Base-by-base conservation (phyloP, 108 stramenopile species). In the Asterionellopsis glacialis region DNA sequence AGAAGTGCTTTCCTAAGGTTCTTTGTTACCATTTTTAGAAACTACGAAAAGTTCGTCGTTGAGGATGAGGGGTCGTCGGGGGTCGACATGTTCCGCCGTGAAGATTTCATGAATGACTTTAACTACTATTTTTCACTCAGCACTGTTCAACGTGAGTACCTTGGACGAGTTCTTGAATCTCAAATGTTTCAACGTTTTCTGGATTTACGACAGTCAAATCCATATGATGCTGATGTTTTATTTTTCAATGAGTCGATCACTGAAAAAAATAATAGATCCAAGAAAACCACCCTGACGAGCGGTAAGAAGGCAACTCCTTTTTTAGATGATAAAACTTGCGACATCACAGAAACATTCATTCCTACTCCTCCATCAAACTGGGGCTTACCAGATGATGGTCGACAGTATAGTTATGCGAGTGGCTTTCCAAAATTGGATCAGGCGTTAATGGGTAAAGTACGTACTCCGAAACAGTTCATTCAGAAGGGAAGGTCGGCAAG, bases 241-340 rank as follows among this genome's bases (percentile, higher is more conserved):
- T 94, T 94, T 48, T 96, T 96, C 58, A 92, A 96, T 54, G 90
- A 96, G 63, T 81, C 82, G 19, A 86, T 96, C 49, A 65, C 78
- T 42, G 95, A 86, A 12, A 96, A 96, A 70, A 61, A 74, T 25
- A 93, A 91, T 65, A 68, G 91, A 24, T 85, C 81, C 48, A 83
- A 81, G 57, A 77, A 67, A 24, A 65, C 38, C 16, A 62, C 55
- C 0, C 5, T 67, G 3, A 56, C 19, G 7, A 76, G 60, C 45
- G 86, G 65, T 69, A 85, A 89, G 78, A 50, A 49, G 18, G 80
- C 83, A 7, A 90, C 90, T 1, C 81, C 86, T 5, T 91, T 95
- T 55, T 68, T 91, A 10, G 73, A 91, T 58, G 83, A 84, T 58
- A 69, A 60, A 11, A 57, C 15, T 63, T 55, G 39, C 26, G 22